A percentile compares a stretch with the other conserved stretches of the same genome.
phyloP scores from a whole-genome alignment of 805 yeast genomes.

The Starmerella apicola region DNA sequence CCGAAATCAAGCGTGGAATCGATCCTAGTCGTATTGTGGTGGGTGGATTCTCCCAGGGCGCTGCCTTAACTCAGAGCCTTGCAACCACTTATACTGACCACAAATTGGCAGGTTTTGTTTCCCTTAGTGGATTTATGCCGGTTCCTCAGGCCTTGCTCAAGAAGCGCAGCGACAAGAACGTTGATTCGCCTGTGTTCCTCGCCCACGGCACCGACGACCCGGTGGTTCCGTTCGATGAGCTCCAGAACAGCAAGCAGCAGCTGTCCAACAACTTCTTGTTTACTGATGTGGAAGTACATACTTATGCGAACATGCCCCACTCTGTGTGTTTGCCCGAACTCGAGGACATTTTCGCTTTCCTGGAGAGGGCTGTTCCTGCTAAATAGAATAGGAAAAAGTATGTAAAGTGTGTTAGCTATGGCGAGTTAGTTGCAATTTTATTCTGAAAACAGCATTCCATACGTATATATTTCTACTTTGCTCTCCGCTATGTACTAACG shows the following conservation, averaged over 20 bases:
- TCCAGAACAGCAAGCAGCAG: conserved; percentile 24
- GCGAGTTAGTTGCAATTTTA: no score
- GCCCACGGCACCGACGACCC: conserved; percentile 82
- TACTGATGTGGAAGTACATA: conserved; percentile 33
- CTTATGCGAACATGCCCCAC: conserved; percentile 57
- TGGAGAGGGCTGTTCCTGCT: conserved; percentile 26
- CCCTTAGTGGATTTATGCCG: conserved; percentile 63
- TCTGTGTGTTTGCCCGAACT: conserved; percentile 58
- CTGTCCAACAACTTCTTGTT: conserved; percentile 30
- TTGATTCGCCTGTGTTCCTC: conserved; percentile 64
- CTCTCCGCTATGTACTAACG: no score
- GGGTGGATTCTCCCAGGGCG: conserved; percentile 96
- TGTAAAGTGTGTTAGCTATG: no score
- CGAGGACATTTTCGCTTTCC: conserved; percentile 37
- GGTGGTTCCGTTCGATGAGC: conserved; percentile 35
- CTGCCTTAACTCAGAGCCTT: conserved; percentile 48
- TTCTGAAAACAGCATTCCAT: no score
- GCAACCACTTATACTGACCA: conserved; percentile 22
- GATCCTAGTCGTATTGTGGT: conserved; percentile 48
- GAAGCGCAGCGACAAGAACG: conserved; percentile 31
- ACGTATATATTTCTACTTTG: no score
- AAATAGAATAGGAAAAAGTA: no score
- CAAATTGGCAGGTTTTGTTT: conserved; percentile 67
- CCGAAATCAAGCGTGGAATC: conserved; percentile 27
- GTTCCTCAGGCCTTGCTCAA: conserved; percentile 15